Evolutionary conservation across 164 flowering plant genomes (phyloP).

Genomic region (grape (Vitis vinifera)): ASM3070453v1 NC_081811.1:2024001-2024500

Average conservation of each 20-base stretch:
- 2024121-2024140: constrained; percentile 53
- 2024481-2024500: constrained; percentile 89
- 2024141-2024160: constrained; percentile 95
- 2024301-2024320: constrained; percentile 37
- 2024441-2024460: constrained; percentile 77
- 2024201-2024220: constrained; percentile 77
- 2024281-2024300: constrained; percentile 57
- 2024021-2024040: constrained; percentile 85
- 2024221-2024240: constrained; percentile 80
- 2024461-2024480: constrained; percentile 84
- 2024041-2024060: constrained; percentile 73
- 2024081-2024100: constrained; percentile 52
- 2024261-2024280: constrained; percentile 59
- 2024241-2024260: constrained; percentile 69
- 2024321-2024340: constrained; percentile 47
- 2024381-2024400: constrained; percentile 69
- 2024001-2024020: constrained; percentile 42
- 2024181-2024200: constrained; percentile 75
- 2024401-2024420: constrained; percentile 70
- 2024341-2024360: constrained; percentile 72
- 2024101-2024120: constrained; percentile 43
- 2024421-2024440: constrained; percentile 90
- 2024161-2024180: constrained; percentile 67
- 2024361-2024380: constrained; percentile 70
- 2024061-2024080: constrained; percentile 82